phyloP scores from a whole-genome alignment of 1,284 basidiomycete species.

The Cutaneotrichosporon sp. region DNA sequence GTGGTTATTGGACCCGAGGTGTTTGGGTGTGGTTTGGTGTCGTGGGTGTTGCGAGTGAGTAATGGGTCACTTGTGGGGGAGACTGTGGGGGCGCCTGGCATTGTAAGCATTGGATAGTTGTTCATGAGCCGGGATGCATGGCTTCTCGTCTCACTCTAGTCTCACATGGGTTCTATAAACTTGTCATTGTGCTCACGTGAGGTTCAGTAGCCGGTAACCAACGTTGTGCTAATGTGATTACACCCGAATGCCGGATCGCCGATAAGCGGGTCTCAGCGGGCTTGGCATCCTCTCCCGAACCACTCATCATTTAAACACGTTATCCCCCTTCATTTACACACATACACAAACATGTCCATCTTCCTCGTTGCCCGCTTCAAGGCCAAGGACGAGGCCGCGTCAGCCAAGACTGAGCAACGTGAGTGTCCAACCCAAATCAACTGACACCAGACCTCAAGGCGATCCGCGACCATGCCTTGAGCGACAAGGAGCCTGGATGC shows the following conservation, averaged over 20 bases:
- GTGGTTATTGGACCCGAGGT: background rate
- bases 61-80: background rate
- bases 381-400: slow-evolving; percentile 12
- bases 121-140: background rate
- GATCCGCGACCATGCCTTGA: slow-evolving; percentile 15
- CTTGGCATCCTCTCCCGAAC: too few species aligned
- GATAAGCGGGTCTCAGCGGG: background rate
- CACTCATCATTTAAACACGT: background rate
- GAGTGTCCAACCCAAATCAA: background rate
- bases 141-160: background rate
- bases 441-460: slow-evolving; percentile 17
- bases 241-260: background rate
- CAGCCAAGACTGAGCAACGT: slow-evolving; percentile 19
- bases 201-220: background rate
- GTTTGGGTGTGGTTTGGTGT: background rate
- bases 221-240: background rate
- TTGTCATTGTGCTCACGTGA: background rate
- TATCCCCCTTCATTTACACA: background rate
- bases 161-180: background rate
- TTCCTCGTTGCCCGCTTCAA: slow-evolving; percentile 16
- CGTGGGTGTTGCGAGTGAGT: background rate
- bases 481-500: slow-evolving; percentile 21
- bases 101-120: slow-evolving; percentile 2
- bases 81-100: background rate
- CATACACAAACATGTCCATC: slow-evolving; percentile 12